phyloP scores from a whole-genome alignment of 805 yeast species.

The Candida sphagnicola region DNA sequence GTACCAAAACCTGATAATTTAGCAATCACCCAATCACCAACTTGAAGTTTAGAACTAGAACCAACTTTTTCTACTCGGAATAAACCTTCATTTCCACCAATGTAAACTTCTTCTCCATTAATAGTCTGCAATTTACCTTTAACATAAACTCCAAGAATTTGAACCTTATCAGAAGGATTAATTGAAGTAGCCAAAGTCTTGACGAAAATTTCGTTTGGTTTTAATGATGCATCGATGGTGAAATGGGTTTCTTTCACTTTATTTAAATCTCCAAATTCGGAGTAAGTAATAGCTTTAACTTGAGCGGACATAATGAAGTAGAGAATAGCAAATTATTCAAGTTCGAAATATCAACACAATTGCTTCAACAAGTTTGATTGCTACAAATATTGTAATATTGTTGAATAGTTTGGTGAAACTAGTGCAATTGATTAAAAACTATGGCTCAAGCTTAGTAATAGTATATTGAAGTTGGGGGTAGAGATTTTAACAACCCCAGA shows the following conservation, averaged over 20 bases:
- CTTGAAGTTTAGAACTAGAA: conserved; percentile 34
- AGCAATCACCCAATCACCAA: conserved; percentile 89
- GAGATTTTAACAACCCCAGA: too few species aligned
- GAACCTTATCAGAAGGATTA: conserved; percentile 88
- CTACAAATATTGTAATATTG: too few species aligned
- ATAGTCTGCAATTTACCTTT: conserved; percentile 54
- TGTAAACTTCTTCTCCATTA: conserved; percentile 59
- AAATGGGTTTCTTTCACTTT: conserved; percentile 15
- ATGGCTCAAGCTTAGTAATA: neutral
- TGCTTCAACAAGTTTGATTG: too few species aligned
- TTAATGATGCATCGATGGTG: conserved; percentile 19
- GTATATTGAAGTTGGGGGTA: neutral
- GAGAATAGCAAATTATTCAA: too few species aligned
- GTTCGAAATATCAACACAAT: too few species aligned
- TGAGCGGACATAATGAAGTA: conserved; percentile 6
- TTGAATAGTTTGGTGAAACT: too few species aligned
- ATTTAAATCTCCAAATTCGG: conserved; percentile 16
- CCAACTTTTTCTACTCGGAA: conserved; percentile 82
- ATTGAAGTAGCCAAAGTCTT: conserved; percentile 77
- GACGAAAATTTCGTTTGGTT: conserved; percentile 48
- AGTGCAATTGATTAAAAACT: neutral
- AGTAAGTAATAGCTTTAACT: conserved; percentile 25
- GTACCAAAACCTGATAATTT: conserved; percentile 75
- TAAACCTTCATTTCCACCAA: conserved; percentile 93
- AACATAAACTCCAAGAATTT: conserved; percentile 78